Percentiles rank a stretch among this genome's conserved stretches.
Evolutionary conservation across 768 basidiomycete species (phyloP).

Genomic region (Imleria badia): DNA sequence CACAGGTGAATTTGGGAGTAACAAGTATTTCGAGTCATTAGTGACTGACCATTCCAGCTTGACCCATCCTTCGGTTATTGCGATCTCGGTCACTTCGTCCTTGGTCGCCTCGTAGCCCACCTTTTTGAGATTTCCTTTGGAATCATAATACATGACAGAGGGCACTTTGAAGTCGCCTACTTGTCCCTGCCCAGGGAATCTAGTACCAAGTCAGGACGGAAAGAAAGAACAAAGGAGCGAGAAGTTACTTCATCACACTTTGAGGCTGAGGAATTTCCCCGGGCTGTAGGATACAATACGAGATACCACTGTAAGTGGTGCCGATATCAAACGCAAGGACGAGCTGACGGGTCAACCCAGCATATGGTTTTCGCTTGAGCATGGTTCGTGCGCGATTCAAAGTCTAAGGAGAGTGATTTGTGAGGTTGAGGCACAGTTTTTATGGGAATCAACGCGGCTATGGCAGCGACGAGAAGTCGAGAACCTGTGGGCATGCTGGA

Average conservation of each 20-base stretch:
- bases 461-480: background rate
- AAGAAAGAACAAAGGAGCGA: too few species aligned
- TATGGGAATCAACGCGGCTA: background rate
- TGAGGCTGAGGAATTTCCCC: constrained; percentile 24
- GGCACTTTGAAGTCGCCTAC: constrained; percentile 45
- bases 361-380: constrained; percentile 33
- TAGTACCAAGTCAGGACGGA: constrained; percentile 4
- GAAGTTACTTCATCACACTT: constrained; percentile 17
- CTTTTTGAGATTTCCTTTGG: constrained; percentile 34
- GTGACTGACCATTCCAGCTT: constrained; percentile 43
- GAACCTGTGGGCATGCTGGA: background rate
- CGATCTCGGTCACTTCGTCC: constrained; percentile 35
- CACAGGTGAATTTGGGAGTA: background rate
- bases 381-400: constrained; percentile 13
- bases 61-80: constrained; percentile 39
- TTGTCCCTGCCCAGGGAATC: constrained; percentile 40
- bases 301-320: constrained; percentile 38
- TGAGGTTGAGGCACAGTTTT: background rate
- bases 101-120: constrained; percentile 42
- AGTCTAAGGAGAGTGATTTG: background rate
- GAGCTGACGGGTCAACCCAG: constrained; percentile 32
- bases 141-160: constrained; percentile 45
- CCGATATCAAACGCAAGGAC: constrained; percentile 40
- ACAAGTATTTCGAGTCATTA: background rate
- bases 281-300: constrained; percentile 40